phyloP scores from a whole-genome alignment of 2,329 filamentous ascomycete species.

The Chalara sp. region DNA sequence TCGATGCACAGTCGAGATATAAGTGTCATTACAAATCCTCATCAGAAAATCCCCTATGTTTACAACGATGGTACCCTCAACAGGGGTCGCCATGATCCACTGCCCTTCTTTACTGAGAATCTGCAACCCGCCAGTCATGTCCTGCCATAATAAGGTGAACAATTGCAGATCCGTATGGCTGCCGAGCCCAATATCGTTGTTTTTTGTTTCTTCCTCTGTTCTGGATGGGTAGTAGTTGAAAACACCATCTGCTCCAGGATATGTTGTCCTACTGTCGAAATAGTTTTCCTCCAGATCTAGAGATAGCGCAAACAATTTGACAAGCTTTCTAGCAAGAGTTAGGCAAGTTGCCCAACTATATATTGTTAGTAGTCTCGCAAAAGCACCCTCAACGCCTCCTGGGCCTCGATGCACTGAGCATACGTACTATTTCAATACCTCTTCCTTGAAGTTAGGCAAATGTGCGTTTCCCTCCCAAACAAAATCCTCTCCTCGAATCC shows the following conservation, averaged over 20 bases:
- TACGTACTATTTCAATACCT: conserved; percentile 34
- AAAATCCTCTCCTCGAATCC: conserved; percentile 41
- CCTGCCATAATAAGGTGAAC: conserved; percentile 44
- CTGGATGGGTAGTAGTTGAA: conserved; percentile 39
- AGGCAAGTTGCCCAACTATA: conserved; percentile 38
- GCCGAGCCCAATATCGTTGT: conserved; percentile 34
- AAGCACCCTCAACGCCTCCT: no score
- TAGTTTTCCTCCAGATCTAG: conserved; percentile 46
- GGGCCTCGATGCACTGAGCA: no score
- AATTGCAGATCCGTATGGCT: conserved; percentile 42
- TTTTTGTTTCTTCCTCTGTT: conserved; percentile 23
- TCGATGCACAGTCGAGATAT: conserved; percentile 44
- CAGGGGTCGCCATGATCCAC: conserved; percentile 37
- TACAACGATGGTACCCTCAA: conserved; percentile 41
- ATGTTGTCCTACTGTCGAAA: conserved; percentile 46
- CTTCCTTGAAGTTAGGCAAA: conserved; percentile 40
- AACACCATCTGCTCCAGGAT: conserved; percentile 39
- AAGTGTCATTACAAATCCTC: conserved; percentile 42
- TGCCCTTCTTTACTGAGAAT: conserved; percentile 35
- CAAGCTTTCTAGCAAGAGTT: conserved; percentile 41
- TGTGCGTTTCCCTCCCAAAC: conserved; percentile 45
- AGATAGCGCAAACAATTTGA: conserved; percentile 46
- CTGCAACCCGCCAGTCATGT: conserved; percentile 35
- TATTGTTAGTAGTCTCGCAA: background rate
- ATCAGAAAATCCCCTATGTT: conserved; percentile 48